Evolutionary conservation across 306 rosid genomes (phyloP), one percentile per base, ranked within the genome.

Genomic region (Sicyos edulis): DNA sequence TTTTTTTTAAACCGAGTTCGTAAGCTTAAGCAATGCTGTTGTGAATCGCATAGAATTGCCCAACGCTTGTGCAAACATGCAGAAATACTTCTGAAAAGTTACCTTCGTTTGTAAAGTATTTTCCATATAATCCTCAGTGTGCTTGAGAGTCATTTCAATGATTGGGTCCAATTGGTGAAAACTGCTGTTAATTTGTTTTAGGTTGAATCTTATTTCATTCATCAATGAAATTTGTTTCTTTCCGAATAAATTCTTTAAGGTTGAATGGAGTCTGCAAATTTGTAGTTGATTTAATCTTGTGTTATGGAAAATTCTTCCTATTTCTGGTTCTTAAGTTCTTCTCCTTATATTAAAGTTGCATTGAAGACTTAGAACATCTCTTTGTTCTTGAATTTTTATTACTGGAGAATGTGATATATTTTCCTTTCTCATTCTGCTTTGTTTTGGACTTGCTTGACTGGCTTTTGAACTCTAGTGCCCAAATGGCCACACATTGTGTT

Each of bases 401-500:
- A 11, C 55, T 66, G 32, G 53, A 66, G 71, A 40, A 29, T 19
- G 22, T 21, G 40, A 40, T 11, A 45, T 13, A 11, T 3, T 19
- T 21, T 66, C 55, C 6, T 11, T 17, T 45, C 45, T 34, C 45
- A 55, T 6, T 66, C 45, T 66, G 72, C 21, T 21, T 67, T 67
- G 72, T 47, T 21, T 24, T 2, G 34, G 7, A 67, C 40, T 45
- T 13, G 11, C 19, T 12, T n/a, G n/a, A 16, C 49, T 19, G 74
- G 20, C 47, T 54, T 70, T 32, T 12, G 52, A 37, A 44, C 75
- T 37, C 80, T 84, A 93, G 99, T 93, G 97, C 78, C 96, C 99
- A 71, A 93, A 91, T 79, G 99, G 99, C 81, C 99, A 93, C 83
- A 93, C 99, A 11, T 74, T 93, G 74, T 93, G 99, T 74, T 87